Conservation (phyloP, 1,284 basidiomycete species). For the Cutaneotrichosporon daszewskae region DNA sequence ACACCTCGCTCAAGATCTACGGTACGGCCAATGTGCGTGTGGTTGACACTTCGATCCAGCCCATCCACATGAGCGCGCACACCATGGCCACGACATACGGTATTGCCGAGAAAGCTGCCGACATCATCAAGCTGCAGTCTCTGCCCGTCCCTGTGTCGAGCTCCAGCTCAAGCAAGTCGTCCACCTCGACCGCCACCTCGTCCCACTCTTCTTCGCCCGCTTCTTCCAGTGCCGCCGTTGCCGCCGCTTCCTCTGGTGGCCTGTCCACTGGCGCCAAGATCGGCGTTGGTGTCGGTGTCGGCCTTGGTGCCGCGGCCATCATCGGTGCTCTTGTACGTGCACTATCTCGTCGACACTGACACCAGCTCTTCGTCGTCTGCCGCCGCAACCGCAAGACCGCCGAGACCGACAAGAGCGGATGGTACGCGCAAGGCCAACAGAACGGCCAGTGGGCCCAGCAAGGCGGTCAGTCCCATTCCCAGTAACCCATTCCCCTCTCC, state of each 20-base stretch:
- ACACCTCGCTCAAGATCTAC: conserved; percentile 59
- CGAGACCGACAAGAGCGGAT: conserved; percentile 8
- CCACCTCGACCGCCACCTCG: background rate
- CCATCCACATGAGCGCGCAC: conserved; percentile 48
- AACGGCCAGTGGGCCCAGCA: conserved; percentile 4
- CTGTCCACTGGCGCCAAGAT: conserved; percentile 30
- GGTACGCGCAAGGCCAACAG: conserved; percentile 11
- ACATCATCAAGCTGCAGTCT: conserved; percentile 52
- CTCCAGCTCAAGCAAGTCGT: too few species aligned
- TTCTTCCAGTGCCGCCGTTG: background rate
- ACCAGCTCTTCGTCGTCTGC: conserved; percentile 10
- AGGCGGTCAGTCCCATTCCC: conserved; percentile 1
- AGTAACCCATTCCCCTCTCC: background rate
- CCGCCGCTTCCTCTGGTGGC: conserved; percentile 10
- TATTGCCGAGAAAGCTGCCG: conserved; percentile 62
- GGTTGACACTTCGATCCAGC: conserved; percentile 50
- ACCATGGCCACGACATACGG: conserved; percentile 57
- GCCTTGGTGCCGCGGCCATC: conserved; percentile 26
- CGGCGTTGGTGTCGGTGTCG: conserved; percentile 38
- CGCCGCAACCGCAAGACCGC: conserved; percentile 12
- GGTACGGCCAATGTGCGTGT: conserved; percentile 54
- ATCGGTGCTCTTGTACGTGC: conserved; percentile 26
- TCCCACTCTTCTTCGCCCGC: background rate
- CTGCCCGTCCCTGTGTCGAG: conserved; percentile 1
- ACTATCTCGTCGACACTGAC: background rate